Evolutionary conservation across 108 stramenopile species (phyloP).

Genomic region (Pseudonitzschia delicatissima): DNA sequence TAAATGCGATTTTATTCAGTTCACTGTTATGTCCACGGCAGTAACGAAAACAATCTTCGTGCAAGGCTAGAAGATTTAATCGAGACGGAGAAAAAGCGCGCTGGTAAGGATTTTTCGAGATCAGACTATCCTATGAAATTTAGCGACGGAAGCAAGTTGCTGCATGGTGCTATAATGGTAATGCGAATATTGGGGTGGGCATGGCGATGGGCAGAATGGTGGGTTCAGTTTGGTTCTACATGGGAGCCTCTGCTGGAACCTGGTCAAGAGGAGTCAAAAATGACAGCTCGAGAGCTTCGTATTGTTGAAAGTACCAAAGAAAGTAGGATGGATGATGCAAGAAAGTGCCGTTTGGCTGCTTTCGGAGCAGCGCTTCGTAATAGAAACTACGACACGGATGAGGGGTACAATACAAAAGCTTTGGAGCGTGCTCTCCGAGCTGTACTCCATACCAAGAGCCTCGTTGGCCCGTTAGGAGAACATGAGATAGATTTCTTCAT

Average conservation of each 20-base stretch:
- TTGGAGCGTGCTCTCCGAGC: constrained; percentile 68
- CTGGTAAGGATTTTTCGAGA: constrained; percentile 43
- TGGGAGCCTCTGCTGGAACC: constrained; percentile 80
- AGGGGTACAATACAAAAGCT: constrained; percentile 51
- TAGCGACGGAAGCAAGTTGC: constrained; percentile 51
- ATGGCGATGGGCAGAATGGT: constrained; percentile 90
- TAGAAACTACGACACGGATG: constrained; percentile 73
- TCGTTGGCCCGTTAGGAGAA: constrained; percentile 74
- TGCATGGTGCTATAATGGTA: constrained; percentile 63
- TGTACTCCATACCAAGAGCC: constrained; percentile 60
- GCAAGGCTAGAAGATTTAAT: constrained; percentile 80
- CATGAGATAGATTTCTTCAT: constrained; percentile 75
- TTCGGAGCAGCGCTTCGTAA: constrained; percentile 86
- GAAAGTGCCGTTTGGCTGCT: constrained; percentile 75
- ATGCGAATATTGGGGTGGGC: constrained; percentile 79
- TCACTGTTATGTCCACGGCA: constrained; percentile 67
- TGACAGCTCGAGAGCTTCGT: constrained; percentile 75
- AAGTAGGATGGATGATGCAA: constrained; percentile 68
- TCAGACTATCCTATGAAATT: constrained; percentile 52
- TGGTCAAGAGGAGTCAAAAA: constrained; percentile 61
- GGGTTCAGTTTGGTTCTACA: constrained; percentile 74
- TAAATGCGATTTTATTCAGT: constrained; percentile 24
- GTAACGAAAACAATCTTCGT: constrained; percentile 58
- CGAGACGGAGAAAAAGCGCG: constrained; percentile 48
- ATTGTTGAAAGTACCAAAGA: constrained; percentile 64